These are phyloP conservation scores for Hypomyces rosellus DNA, from an alignment of 2,329 filamentous ascomycete species.

Conservation along the genomic window DNA sequence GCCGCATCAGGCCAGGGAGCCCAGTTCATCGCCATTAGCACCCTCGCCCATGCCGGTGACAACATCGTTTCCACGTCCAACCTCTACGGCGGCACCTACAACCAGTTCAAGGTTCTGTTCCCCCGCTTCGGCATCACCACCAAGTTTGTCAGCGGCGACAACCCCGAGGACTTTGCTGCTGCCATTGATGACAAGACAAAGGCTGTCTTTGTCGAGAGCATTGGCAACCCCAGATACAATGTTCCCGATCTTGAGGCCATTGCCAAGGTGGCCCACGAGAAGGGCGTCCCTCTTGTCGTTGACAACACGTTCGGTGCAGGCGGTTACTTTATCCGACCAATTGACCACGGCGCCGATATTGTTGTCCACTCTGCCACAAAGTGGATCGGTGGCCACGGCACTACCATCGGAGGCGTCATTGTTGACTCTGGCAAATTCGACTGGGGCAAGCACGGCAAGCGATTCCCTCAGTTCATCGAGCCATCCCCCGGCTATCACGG, in stretches of 20 bases:
- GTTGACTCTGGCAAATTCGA: constrained; percentile 89
- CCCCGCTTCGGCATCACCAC: constrained; percentile 81
- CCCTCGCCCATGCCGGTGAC: constrained; percentile 81
- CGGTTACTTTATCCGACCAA: constrained; percentile 79
- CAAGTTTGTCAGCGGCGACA: constrained; percentile 81
- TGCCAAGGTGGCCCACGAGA: constrained; percentile 66
- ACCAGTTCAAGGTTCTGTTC: constrained; percentile 90
- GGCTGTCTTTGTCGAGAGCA: constrained; percentile 85
- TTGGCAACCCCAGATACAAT: constrained; percentile 91
- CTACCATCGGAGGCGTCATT: constrained; percentile 80
- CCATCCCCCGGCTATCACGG: constrained; percentile 87
- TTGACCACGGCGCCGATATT: constrained; percentile 87
- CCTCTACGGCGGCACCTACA: constrained; percentile 92
- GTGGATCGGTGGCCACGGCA: constrained; percentile 95
- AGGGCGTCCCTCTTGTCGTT: constrained; percentile 62
- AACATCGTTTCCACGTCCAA: constrained; percentile 91
- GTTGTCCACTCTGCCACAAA: constrained; percentile 93
- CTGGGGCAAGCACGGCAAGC: constrained; percentile 76
- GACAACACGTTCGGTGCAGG: constrained; percentile 96
- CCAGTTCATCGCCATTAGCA: constrained; percentile 82
- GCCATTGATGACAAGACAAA: constrained; percentile 92
- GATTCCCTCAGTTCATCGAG: constrained; percentile 91
- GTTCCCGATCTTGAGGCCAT: constrained; percentile 87
- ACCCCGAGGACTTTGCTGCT: constrained; percentile 68
- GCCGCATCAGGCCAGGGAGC: constrained; percentile 82